Evolutionary conservation across 768 basidiomycete genomes (phyloP), one percentile per base, ranked within the genome.

Genomic region (Mycena sanguinolenta): DNA sequence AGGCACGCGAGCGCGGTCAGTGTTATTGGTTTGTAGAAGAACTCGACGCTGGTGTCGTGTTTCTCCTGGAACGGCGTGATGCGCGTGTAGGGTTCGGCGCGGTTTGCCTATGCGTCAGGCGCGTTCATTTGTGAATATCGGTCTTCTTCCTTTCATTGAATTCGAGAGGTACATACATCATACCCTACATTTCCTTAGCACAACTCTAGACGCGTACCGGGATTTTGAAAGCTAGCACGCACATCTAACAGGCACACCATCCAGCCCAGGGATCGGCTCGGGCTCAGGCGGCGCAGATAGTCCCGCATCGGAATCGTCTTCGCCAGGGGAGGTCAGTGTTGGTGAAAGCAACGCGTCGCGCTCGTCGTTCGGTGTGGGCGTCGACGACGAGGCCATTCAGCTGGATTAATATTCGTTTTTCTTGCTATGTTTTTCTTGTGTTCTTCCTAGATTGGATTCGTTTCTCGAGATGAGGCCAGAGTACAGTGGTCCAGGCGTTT

Each of bases 71-170:
- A 95, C 30, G 94, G 94, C 54, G 86, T 85, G 74, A 94, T 95
- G 67, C 90, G 88, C 23, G 94, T 95, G 77, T 95, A 95, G 13
- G 94, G 75, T 79, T 95, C 94, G 55, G 91, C 90, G 73, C 93
- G 90, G 81, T 95, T 89, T 67, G 95, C 95, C 94, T 95, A 58
- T n/a, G n/a, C n/a, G n/a, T n/a, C n/a, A n/a, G n/a, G n/a, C n/a
- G n/a, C n/a, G n/a, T n/a, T n/a, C n/a, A n/a, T n/a, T n/a, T n/a
- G n/a, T n/a, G n/a, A n/a, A n/a, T n/a, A n/a, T n/a, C n/a, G n/a
- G n/a, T n/a, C n/a, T n/a, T n/a, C n/a, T n/a, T n/a, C n/a, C n/a
- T n/a, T n/a, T n/a, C n/a, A n/a, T n/a, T n/a, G n/a, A n/a, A n/a
- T n/a, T n/a, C 30, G 53, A 14, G 44, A 32, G 17, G 39, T 30